Evolutionary conservation across 176 grass and related monocot genomes (phyloP), one percentile per base, ranked within the genome.

Genomic region (Zizania latifolia): DNA sequence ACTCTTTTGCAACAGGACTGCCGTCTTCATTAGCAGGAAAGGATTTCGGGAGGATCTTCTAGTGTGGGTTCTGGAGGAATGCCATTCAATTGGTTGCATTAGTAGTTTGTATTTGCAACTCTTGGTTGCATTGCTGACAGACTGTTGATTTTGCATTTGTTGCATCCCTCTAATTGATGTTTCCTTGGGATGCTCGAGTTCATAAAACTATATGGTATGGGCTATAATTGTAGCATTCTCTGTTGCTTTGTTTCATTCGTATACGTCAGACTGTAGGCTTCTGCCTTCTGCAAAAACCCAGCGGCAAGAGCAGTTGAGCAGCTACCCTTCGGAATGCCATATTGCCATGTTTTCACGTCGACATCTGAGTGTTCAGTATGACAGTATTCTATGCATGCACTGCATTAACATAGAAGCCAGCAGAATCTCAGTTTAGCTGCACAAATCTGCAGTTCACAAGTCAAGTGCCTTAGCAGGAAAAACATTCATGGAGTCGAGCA

Each of bases 31-130:
- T 79, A 45, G 66, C 76, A 60, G 90, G 91, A 80, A 92, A 90
- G 69, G 92, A 99, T 70, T 88, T 84, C 14, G 89, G 92, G 62
- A 93, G 87, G 76, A 90, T 98, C 56, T 92, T 88, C 30, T 92
- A 85, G 80, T n/a, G 10, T 67, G 29, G 65, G 77, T n/a, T 21
- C 30, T 62, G 65, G 64, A 66, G 79, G 64, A 84, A 76, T 65
- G 81, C 65, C 84, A 89, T 93, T 81, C 78, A 73, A 80, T 97
- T 87, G 78, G 29, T 82, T 63, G 79, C 82, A 41, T 71, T 75
- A 53, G 32, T 76, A 70, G 71, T 92, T 81, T 73, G 68, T 80
- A 65, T 82, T 90, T 82, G 82, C 89, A 93, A 90, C 76, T 82
- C 74, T 57, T 19, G 86, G 66, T 75, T 89, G 84, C 84, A 57